Percentiles rank a stretch among this genome's conserved stretches.
phyloP scores from a whole-genome alignment of 2,329 filamentous ascomycete species.

The Rhynchosporium graminicola region DNA sequence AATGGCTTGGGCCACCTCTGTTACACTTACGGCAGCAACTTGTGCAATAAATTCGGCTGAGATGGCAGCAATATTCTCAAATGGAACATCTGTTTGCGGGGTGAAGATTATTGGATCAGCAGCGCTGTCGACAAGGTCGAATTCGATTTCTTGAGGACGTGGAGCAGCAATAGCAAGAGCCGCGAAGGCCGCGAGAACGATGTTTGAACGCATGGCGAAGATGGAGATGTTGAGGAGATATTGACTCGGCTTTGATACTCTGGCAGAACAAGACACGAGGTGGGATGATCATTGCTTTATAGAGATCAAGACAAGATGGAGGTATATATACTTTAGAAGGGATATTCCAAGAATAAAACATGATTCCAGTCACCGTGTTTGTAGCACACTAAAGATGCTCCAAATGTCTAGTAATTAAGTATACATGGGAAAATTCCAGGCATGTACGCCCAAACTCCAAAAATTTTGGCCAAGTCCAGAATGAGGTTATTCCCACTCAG shows the following conservation, averaged over 20 bases:
- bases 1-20: slow-evolving; percentile 17
- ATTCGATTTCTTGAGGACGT: slow-evolving; percentile 42
- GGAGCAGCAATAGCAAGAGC: slow-evolving; percentile 32
- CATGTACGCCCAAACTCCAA: background rate
- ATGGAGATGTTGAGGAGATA: no score
- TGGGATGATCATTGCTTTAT: slow-evolving; percentile 4
- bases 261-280: background rate
- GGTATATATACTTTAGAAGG: background rate
- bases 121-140: slow-evolving; percentile 40
- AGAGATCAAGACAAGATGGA: background rate
- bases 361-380: background rate
- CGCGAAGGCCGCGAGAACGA: slow-evolving; percentile 30
- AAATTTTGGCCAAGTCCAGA: background rate
- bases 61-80: slow-evolving; percentile 37
- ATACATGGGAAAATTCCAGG: background rate
- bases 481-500: background rate
- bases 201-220: slow-evolving; percentile 26
- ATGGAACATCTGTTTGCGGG: slow-evolving; percentile 37
- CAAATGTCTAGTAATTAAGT: background rate
- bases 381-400: background rate
- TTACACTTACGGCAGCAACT: slow-evolving; percentile 21
- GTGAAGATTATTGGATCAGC: slow-evolving; percentile 38
- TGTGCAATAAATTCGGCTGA: slow-evolving; percentile 26
- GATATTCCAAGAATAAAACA: no score
- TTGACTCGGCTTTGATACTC: background rate